These are phyloP conservation scores for Stereum hirsutum DNA, from an alignment of 1,284 basidiomycete genomes.

Conservation along the genomic window DNA sequence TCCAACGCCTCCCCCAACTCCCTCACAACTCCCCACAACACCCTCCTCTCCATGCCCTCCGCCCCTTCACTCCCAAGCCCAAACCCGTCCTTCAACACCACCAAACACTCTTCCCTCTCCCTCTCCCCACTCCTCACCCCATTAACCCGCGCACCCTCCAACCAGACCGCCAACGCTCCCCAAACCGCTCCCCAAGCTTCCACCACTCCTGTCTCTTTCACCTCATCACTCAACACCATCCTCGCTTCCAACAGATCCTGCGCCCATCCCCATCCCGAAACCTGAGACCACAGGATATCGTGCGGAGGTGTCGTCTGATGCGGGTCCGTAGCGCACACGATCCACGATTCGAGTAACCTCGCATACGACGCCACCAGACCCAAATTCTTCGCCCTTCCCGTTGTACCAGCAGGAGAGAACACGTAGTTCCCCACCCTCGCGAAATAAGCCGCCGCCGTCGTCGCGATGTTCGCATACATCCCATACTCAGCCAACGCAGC, in stretches of 20 bases:
- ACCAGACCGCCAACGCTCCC: conserved; percentile 54
- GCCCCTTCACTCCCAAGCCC: conserved; percentile 25
- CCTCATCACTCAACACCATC: conserved; percentile 14
- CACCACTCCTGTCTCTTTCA: conserved; percentile 13
- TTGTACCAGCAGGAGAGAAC: conserved; percentile 9
- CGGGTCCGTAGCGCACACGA: conserved; percentile 77
- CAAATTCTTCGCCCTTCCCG: too few species aligned
- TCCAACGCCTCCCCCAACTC: conserved; percentile 17
- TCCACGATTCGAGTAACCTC: conserved; percentile 63
- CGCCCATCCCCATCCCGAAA: conserved; percentile 69
- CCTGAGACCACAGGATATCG: conserved; percentile 86
- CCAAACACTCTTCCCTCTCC: conserved; percentile 38
- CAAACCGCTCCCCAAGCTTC: conserved; percentile 40
- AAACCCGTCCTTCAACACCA: conserved; percentile 29
- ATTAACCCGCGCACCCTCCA: conserved; percentile 71
- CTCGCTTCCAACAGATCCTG: conserved; percentile 41
- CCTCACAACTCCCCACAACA: conserved; percentile 26
- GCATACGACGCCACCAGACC: conserved; percentile 38
- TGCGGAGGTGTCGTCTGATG: conserved; percentile 82
- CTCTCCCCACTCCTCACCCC: conserved; percentile 52
- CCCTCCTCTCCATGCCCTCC: conserved; percentile 28
- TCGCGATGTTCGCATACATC: neutral
- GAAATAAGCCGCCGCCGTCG: conserved; percentile 41
- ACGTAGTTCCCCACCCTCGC: conserved; percentile 34
- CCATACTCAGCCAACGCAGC: neutral